These are phyloP conservation scores for Caryopteris hybrid DNA, from an alignment of 305 asterid species.

Conservation along the genomic window DNA sequence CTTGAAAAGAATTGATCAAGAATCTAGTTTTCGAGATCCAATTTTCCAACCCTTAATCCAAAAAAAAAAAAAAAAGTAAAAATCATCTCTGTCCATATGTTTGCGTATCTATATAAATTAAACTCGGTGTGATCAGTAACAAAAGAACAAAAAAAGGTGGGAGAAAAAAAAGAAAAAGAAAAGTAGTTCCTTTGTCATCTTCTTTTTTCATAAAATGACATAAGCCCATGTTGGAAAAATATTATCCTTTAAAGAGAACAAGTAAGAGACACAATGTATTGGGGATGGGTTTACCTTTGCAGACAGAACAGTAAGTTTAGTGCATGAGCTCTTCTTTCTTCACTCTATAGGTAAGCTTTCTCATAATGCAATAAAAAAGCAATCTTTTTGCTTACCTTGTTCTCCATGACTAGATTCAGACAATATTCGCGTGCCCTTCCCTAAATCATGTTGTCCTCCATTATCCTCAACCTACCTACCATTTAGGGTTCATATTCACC, in stretches of 20 bases:
- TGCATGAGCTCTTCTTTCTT: slow-evolving; percentile 20
- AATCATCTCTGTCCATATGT: too few species aligned
- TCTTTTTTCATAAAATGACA: slow-evolving; percentile 15
- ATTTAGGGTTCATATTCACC: not conserved
- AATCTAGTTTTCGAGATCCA: too few species aligned
- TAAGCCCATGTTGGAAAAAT: slow-evolving; percentile 21
- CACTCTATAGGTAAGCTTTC: slow-evolving; percentile 10
- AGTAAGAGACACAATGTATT: slow-evolving; percentile 25
- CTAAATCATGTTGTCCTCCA: slow-evolving; percentile 59
- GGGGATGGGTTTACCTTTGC: slow-evolving; percentile 15
- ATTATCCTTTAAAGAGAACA: not conserved
- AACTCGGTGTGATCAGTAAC: too few species aligned
- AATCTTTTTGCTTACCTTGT: not conserved
- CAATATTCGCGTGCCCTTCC: slow-evolving; percentile 45
- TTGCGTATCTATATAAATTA: too few species aligned
- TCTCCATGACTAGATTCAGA: slow-evolving; percentile 29
- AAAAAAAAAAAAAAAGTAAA: too few species aligned
- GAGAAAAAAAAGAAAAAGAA: not conserved
- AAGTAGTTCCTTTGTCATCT: not conserved
- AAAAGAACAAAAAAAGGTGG: not conserved
- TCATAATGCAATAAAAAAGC: slow-evolving; percentile 18
- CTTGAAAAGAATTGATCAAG: too few species aligned
- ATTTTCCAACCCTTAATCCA: too few species aligned
- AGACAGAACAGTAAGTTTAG: slow-evolving; percentile 24
- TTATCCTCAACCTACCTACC: slow-evolving; percentile 7